Evolutionary conservation across 1,284 basidiomycete genomes (phyloP).

Genomic region (Phaffia rhodozyma): DNA sequence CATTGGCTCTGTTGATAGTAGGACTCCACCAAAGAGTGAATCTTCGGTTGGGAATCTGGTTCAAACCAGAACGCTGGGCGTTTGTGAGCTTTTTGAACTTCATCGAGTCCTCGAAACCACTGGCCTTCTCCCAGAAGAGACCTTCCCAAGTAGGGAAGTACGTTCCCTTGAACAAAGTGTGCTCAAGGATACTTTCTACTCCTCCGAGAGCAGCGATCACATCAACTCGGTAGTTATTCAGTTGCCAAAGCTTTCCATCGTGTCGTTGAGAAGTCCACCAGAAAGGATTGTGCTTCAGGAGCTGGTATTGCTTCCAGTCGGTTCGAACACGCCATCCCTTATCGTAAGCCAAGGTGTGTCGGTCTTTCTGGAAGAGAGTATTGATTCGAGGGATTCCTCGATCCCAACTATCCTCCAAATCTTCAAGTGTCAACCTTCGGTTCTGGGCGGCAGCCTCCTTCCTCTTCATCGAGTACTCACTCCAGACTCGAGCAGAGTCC

Average conservation of each 20-base stretch:
- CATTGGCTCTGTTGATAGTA: slow-evolving; percentile 94
- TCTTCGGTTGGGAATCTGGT: slow-evolving; percentile 99
- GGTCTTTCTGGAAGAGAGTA: slow-evolving; percentile 94
- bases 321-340: slow-evolving; percentile 92
- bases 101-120: slow-evolving; percentile 62
- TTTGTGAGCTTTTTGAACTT: slow-evolving; percentile 80
- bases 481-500: slow-evolving; percentile 97
- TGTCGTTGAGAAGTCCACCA: slow-evolving; percentile 98
- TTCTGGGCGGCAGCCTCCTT: slow-evolving; percentile 98
- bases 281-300: slow-evolving; percentile 90
- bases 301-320: slow-evolving; percentile 95
- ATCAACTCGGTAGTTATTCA: slow-evolving; percentile 97
- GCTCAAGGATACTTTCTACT: slow-evolving; percentile 82
- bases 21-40: slow-evolving; percentile 91
- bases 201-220: slow-evolving; percentile 97
- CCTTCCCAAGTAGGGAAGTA: slow-evolving; percentile 80
- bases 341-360: slow-evolving; percentile 93
- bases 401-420: slow-evolving; percentile 95
- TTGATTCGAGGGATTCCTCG: slow-evolving; percentile 97
- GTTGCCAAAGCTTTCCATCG: slow-evolving; percentile 94
- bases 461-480: slow-evolving; percentile 98
- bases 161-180: slow-evolving; percentile 95
- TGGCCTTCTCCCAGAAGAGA: slow-evolving; percentile 83
- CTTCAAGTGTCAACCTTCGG: slow-evolving; percentile 88
- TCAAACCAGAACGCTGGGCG: slow-evolving; percentile 89